phyloP scores from a whole-genome alignment of 805 yeast genomes.

The Hanseniaspora clermontiae region DNA sequence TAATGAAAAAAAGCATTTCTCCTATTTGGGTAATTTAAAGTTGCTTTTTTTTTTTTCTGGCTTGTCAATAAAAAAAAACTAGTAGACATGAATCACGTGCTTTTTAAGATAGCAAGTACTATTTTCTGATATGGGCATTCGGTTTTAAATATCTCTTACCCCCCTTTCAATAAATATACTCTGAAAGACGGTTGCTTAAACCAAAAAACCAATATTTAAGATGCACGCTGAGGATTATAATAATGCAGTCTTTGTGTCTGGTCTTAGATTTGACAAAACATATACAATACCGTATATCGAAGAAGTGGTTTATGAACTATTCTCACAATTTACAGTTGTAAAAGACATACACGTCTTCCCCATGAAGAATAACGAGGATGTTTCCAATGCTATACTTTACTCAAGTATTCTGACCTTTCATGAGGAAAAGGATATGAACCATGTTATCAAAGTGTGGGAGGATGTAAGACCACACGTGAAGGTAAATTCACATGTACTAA shows the following conservation, averaged over 20 bases:
- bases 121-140: too few species aligned
- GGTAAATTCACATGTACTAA: constrained; percentile 28
- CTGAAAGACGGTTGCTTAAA: too few species aligned
- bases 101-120: too few species aligned
- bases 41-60: background rate
- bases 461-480: constrained; percentile 31
- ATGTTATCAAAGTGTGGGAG: constrained; percentile 46
- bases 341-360: constrained; percentile 53
- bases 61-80: too few species aligned
- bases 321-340: constrained; percentile 76
- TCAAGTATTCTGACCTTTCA: constrained; percentile 29
- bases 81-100: too few species aligned
- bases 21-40: background rate
- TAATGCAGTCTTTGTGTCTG: constrained; percentile 18
- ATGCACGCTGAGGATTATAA: background rate
- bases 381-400: constrained; percentile 31
- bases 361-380: constrained; percentile 74
- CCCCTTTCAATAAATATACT: background rate
- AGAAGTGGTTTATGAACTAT: constrained; percentile 60
- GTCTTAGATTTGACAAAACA: constrained; percentile 36
- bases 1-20: background rate
- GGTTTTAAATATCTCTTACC: too few species aligned
- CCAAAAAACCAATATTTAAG: too few species aligned
- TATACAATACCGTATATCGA: constrained; percentile 77
- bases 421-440: constrained; percentile 50